phyloP scores from a whole-genome alignment of 768 basidiomycete species.

The Cubamyces lactineus region DNA sequence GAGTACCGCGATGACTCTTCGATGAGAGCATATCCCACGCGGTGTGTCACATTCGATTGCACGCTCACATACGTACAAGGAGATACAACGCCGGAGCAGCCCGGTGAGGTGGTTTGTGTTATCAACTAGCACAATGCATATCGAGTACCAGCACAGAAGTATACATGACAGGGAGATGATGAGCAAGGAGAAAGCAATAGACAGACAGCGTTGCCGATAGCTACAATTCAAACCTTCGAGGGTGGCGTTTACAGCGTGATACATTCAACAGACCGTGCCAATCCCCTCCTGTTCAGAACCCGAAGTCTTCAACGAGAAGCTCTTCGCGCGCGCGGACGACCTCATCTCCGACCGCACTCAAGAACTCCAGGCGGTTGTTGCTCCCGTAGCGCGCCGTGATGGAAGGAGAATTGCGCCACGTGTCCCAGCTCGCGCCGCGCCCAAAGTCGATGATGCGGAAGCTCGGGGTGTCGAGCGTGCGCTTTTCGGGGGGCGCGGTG shows the following conservation, averaged over 20 bases:
- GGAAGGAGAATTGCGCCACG: background rate
- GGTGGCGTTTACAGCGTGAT: too few species aligned
- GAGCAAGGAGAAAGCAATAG: too few species aligned
- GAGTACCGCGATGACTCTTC: too few species aligned
- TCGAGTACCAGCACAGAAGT: too few species aligned
- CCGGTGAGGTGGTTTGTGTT: too few species aligned
- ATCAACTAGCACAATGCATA: too few species aligned
- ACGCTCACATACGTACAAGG: too few species aligned
- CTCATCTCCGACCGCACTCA: conserved; percentile 5
- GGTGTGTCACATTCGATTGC: too few species aligned
- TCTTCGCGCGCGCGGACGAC: conserved; percentile 4
- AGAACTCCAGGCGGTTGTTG: background rate
- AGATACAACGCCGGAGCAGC: too few species aligned
- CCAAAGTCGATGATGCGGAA: conserved; percentile 59
- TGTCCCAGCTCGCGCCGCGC: conserved; percentile 28
- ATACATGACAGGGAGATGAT: too few species aligned
- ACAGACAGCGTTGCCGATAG: background rate
- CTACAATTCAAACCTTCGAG: background rate
- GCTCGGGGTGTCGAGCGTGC: conserved; percentile 36
- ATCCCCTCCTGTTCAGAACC: background rate
- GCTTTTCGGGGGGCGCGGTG: conserved; percentile 33
- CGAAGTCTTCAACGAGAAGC: conserved; percentile 11
- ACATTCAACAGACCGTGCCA: background rate
- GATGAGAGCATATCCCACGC: too few species aligned
- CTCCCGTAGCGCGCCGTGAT: background rate